These are phyloP conservation scores for Eimeria sp. DNA, from an alignment of 169 alveolate genomes.

Conservation along the genomic window DNA sequence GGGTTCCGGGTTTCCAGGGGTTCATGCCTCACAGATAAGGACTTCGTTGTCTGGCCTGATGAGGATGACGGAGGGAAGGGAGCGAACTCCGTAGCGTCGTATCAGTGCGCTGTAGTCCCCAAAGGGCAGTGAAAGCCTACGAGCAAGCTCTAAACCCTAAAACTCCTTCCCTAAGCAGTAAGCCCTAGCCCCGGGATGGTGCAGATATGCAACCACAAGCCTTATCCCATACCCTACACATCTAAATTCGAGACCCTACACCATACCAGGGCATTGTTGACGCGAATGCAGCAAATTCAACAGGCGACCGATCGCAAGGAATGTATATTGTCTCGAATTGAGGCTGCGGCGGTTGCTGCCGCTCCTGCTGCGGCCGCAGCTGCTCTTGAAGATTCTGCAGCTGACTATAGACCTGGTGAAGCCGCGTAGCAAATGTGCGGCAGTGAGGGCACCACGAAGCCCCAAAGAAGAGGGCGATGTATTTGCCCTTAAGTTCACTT, in stretches of 20 bases:
- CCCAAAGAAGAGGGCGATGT: slow-evolving; percentile 58
- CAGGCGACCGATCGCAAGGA: slow-evolving; percentile 24
- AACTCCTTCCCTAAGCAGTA: neutral
- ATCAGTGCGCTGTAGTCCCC: slow-evolving; percentile 19
- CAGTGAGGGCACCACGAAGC: slow-evolving; percentile 74
- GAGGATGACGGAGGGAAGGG: slow-evolving; percentile 45
- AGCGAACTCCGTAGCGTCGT: slow-evolving; percentile 21
- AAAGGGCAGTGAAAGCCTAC: slow-evolving; percentile 64
- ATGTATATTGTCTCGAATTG: slow-evolving; percentile 55
- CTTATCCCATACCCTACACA: neutral
- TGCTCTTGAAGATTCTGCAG: slow-evolving; percentile 21
- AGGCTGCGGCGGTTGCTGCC: neutral
- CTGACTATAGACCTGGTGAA: slow-evolving; percentile 50
- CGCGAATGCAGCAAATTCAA: slow-evolving; percentile 60
- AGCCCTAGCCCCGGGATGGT: neutral
- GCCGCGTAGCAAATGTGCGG: slow-evolving; percentile 24
- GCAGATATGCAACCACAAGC: neutral
- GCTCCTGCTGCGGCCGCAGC: slow-evolving; percentile 11
- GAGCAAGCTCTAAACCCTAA: neutral
- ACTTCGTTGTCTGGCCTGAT: slow-evolving; percentile 55
- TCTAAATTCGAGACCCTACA: neutral
- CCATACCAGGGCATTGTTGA: slow-evolving; percentile 73
- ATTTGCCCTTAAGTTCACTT: slow-evolving; percentile 52
- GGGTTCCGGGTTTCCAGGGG: neutral
- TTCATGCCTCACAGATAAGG: slow-evolving; percentile 9